A percentile compares a stretch with the other conserved stretches of the same genome.
Conservation (phyloP, 768 basidiomycete genomes). For the Tulasnella sp. region DNA sequence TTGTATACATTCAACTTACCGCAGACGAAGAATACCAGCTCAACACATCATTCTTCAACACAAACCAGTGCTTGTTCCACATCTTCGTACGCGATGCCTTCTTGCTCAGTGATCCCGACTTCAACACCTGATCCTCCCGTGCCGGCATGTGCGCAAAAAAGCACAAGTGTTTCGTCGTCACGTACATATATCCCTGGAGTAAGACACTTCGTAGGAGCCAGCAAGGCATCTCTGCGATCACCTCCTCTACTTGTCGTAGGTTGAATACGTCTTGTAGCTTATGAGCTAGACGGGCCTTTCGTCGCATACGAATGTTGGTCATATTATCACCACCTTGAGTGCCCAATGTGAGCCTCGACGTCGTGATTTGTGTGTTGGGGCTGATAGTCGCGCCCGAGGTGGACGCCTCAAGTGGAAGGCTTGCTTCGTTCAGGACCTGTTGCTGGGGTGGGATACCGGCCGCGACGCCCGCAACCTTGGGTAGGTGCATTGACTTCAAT, state of each 20-base stretch:
- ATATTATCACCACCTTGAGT: slow-evolving; percentile 46
- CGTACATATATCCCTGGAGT: slow-evolving; percentile 94
- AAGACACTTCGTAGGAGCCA: slow-evolving; percentile 85
- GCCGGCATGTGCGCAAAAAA: slow-evolving; percentile 94
- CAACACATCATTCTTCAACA: slow-evolving; percentile 88
- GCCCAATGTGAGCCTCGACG: neutral
- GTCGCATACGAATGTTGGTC: slow-evolving; percentile 56
- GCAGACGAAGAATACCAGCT: slow-evolving; percentile 96
- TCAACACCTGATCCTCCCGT: slow-evolving; percentile 86
- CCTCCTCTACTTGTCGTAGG: slow-evolving; percentile 68
- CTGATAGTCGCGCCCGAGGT: no score
- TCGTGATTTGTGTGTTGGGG: no score
- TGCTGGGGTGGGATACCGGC: neutral
- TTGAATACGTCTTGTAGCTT: slow-evolving; percentile 86
- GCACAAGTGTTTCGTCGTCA: slow-evolving; percentile 86
- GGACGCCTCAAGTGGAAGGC: no score
- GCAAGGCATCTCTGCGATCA: slow-evolving; percentile 85
- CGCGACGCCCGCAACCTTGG: neutral
- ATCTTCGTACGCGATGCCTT: slow-evolving; percentile 80
- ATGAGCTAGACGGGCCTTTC: slow-evolving; percentile 66
- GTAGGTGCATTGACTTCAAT: no score
- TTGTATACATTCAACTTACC: slow-evolving; percentile 34
- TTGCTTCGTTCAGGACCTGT: neutral
- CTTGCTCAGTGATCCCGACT: slow-evolving; percentile 84
- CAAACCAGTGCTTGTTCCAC: slow-evolving; percentile 93